Percentiles rank a stretch among this genome's conserved stretches.
phyloP scores from a whole-genome alignment of 176 grass and related monocot species.

The Saccharum officinarum region DNA sequence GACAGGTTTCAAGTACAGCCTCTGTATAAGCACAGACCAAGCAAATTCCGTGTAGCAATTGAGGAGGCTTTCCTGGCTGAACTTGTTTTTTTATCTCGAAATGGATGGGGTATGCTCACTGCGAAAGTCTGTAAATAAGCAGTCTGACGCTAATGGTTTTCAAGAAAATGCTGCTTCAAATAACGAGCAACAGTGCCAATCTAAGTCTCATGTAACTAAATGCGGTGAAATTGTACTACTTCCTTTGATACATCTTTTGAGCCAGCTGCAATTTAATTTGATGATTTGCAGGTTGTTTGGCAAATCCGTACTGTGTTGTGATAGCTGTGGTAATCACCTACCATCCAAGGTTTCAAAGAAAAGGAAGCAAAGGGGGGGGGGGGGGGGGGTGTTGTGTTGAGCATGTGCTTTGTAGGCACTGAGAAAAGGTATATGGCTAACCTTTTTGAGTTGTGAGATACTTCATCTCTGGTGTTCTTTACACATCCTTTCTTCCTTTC shows the following conservation, averaged over 20 bases:
- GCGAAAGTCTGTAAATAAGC: slow-evolving; percentile 35
- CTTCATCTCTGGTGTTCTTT: background rate
- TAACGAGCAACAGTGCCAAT: slow-evolving; percentile 65
- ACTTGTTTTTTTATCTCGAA: slow-evolving; percentile 55
- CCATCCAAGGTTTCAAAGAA: too few species aligned
- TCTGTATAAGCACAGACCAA: slow-evolving; percentile 22
- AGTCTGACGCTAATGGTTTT: background rate
- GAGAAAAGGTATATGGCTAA: slow-evolving; percentile 42
- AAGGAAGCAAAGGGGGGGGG: background rate
- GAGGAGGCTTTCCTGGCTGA: slow-evolving; percentile 89
- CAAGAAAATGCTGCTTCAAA: slow-evolving; percentile 52
- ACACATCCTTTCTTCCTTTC: too few species aligned
- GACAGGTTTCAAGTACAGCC: slow-evolving; percentile 71
- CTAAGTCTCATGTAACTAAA: slow-evolving; percentile 43
- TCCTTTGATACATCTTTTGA: background rate
- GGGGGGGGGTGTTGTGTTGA: too few species aligned
- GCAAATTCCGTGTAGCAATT: slow-evolving; percentile 58
- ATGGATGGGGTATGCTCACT: slow-evolving; percentile 28
- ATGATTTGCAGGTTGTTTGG: too few species aligned
- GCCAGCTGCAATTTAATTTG: too few species aligned
- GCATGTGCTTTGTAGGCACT: background rate
- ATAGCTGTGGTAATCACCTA: too few species aligned
- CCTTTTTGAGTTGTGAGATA: background rate
- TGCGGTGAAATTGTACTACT: background rate
- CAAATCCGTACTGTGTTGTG: too few species aligned